phyloP scores from a whole-genome alignment of 1,284 basidiomycete genomes.

The Heliocybe sulcata region DNA sequence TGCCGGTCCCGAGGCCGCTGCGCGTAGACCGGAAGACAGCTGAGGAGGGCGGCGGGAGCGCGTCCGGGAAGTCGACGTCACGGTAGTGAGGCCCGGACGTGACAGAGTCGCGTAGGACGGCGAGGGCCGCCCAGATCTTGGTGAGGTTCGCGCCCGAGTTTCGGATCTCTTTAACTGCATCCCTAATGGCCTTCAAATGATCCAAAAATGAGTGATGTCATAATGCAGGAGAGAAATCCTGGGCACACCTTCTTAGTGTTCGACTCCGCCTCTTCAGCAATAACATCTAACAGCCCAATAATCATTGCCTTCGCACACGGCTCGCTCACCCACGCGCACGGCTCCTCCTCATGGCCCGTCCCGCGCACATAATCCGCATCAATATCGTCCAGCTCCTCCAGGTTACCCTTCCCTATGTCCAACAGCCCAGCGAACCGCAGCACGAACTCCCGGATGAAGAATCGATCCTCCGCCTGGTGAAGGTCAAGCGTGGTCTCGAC shows the following conservation, averaged over 20 bases:
- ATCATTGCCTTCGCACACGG: constrained; percentile 53
- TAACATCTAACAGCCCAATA: constrained; percentile 46
- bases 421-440: constrained; percentile 47
- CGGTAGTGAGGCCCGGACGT: constrained; percentile 12
- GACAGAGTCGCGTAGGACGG: constrained; percentile 33
- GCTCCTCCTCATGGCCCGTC: constrained; percentile 24
- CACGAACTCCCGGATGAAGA: constrained; percentile 67
- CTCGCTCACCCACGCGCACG: constrained; percentile 50
- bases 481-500: constrained; percentile 37
- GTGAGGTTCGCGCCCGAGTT: constrained; percentile 44
- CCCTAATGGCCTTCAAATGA: constrained; percentile 30
- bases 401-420: constrained; percentile 44
- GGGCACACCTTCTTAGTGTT: constrained; percentile 23
- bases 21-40: constrained; percentile 25
- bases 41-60: constrained; percentile 39
- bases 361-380: constrained; percentile 12
- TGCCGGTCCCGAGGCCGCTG: constrained; percentile 12
- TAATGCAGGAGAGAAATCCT: too few relatives aligned
- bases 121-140: constrained; percentile 53
- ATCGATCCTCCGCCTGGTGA: constrained; percentile 46
- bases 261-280: constrained; percentile 35
- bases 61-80: constrained; percentile 40
- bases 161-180: constrained; percentile 43
- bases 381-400: constrained; percentile 48
- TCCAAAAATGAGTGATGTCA: neutral